Percentiles rank a stretch among this genome's conserved stretches.
Conservation (phyloP, 192 early-diverging fungal genomes). For the Coemansia sp. region DNA sequence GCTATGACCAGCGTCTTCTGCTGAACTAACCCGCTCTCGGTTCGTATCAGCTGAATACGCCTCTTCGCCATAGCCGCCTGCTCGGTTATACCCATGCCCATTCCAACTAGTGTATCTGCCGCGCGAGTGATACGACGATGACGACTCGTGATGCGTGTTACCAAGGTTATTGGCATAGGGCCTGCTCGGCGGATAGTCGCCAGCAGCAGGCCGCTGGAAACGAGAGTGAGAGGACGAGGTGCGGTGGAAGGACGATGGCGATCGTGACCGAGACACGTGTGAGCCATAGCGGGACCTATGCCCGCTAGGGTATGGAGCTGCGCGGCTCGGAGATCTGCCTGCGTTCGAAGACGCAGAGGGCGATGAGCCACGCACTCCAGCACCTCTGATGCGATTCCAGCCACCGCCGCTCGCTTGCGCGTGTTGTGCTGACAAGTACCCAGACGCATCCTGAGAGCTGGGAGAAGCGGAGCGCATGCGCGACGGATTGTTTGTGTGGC, state of each 20-base stretch:
- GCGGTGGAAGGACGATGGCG: conserved; percentile 14
- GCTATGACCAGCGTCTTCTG: neutral
- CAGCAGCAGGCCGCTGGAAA: conserved; percentile 8
- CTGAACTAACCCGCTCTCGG: neutral
- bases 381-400: conserved; percentile 1
- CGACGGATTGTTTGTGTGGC: neutral
- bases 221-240: conserved; percentile 16
- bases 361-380: conserved; percentile 17
- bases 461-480: conserved; percentile 31
- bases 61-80: neutral
- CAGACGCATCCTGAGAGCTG: neutral
- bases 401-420: neutral
- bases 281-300: conserved; percentile 18
- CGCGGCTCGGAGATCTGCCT: conserved; percentile 22
- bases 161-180: conserved; percentile 6
- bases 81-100: conserved; percentile 1
- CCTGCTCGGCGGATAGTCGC: conserved; percentile 5
- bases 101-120: conserved; percentile 21
- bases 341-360: conserved; percentile 8
- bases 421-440: neutral
- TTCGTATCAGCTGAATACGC: neutral
- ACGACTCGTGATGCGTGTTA: neutral
- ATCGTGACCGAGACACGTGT: conserved; percentile 31
- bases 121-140: conserved; percentile 7
- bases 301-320: conserved; percentile 7